Percentiles rank a stretch among this genome's conserved stretches.
phyloP scores from a whole-genome alignment of 1,139 yeast genomes.

The Arxiozyma bovina region DNA sequence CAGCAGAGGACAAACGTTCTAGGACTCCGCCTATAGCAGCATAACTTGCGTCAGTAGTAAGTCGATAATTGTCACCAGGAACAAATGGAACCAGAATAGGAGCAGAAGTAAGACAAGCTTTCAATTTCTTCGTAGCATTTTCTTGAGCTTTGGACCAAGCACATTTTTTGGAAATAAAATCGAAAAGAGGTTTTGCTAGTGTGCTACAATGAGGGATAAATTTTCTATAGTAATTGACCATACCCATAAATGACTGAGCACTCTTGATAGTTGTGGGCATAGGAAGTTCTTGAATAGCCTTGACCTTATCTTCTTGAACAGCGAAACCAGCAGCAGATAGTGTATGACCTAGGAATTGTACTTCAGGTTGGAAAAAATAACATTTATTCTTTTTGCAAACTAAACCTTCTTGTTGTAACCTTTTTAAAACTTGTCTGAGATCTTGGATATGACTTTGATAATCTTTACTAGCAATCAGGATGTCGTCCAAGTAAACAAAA shows the following conservation, averaged over 20 bases:
- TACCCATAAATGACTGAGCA: constrained; percentile 7
- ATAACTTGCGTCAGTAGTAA: constrained; percentile 15
- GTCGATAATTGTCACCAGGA: constrained; percentile 4
- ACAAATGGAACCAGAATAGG: neutral
- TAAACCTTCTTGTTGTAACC: neutral
- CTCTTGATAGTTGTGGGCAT: neutral
- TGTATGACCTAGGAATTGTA: neutral
- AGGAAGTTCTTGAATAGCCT: neutral
- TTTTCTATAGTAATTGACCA: constrained; percentile 13
- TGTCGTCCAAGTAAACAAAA: constrained; percentile 26
- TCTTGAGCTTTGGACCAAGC: neutral
- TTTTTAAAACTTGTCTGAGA: neutral
- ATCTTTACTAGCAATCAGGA: constrained; percentile 13
- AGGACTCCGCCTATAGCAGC: constrained; percentile 15
- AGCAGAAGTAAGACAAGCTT: neutral
- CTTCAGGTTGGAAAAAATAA: neutral
- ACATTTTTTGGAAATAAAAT: constrained; percentile 6
- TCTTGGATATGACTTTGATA: neutral
- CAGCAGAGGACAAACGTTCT: constrained; percentile 8
- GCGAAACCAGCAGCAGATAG: neutral
- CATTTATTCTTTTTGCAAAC: neutral
- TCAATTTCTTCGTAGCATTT: neutral
- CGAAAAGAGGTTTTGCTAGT: constrained; percentile 6
- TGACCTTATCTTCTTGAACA: neutral
- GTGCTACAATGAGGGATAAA: constrained; percentile 10